These are phyloP conservation scores for Scolecobasidium constrictum DNA, from an alignment of 2,329 filamentous ascomycete genomes.

Conservation along the genomic window DNA sequence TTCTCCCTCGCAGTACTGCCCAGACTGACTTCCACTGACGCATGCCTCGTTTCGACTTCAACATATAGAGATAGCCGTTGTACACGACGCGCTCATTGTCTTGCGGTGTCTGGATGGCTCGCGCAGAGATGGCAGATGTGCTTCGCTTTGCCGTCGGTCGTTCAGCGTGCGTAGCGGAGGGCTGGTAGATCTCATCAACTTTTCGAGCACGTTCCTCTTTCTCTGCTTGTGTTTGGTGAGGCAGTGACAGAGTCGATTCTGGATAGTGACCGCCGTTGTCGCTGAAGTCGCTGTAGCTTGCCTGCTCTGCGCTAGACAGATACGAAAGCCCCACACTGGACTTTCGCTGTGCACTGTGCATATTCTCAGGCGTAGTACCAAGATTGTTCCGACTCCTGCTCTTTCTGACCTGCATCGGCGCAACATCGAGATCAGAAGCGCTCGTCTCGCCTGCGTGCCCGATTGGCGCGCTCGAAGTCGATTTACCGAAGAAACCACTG, in stretches of 20 bases:
- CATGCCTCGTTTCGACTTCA: slow-evolving; percentile 73
- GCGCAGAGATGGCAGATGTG: slow-evolving; percentile 47
- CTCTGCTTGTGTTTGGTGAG: slow-evolving; percentile 3
- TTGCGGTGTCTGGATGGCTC: neutral
- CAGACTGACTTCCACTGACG: slow-evolving; percentile 92
- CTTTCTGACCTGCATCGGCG: neutral
- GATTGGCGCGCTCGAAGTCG: slow-evolving; percentile 20
- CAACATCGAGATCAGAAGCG: slow-evolving; percentile 22
- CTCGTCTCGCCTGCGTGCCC: slow-evolving; percentile 39
- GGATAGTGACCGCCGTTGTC: slow-evolving; percentile 47
- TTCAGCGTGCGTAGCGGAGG: slow-evolving; percentile 23
- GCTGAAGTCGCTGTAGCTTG: slow-evolving; percentile 80
- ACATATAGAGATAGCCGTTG: slow-evolving; percentile 79
- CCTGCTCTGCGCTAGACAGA: slow-evolving; percentile 55
- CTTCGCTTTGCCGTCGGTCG: slow-evolving; percentile 36
- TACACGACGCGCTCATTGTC: slow-evolving; percentile 86
- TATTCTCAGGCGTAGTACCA: neutral
- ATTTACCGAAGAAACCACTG: neutral
- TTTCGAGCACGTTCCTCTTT: slow-evolving; percentile 2
- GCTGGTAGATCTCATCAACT: slow-evolving; percentile 27
- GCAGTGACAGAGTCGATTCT: slow-evolving; percentile 37
- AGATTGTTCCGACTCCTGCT: neutral
- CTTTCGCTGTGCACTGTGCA: slow-evolving; percentile 25
- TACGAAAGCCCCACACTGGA: slow-evolving; percentile 43
- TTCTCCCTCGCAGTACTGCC: slow-evolving; percentile 79